Conservation (phyloP, 2,329 filamentous ascomycete species). For the Colletotrichum cereale region DNA sequence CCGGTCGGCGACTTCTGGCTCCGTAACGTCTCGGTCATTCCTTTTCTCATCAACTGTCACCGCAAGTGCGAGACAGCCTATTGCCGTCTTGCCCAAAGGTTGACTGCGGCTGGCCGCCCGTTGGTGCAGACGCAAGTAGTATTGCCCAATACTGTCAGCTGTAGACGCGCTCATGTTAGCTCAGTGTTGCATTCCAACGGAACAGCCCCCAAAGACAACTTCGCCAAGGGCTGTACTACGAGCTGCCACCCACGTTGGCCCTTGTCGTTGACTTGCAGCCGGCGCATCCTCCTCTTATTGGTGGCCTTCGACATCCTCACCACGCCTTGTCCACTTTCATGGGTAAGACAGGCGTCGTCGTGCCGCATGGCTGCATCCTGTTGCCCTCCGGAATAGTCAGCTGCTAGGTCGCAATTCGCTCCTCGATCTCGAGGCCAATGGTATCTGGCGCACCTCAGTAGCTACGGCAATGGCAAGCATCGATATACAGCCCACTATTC, state of each 20-base stretch:
- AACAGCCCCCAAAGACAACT: slow-evolving; percentile 1
- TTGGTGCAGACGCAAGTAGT: background rate
- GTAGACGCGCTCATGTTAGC: background rate
- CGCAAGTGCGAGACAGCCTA: background rate
- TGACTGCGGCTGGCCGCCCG: background rate
- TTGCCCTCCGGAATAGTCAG: slow-evolving; percentile 29
- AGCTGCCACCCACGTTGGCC: slow-evolving; percentile 33
- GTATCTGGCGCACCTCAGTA: slow-evolving; percentile 13
- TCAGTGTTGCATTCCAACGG: background rate
- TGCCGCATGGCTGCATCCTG: slow-evolving; percentile 34
- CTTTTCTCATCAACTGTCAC: too few relatives aligned
- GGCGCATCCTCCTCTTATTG: slow-evolving; percentile 13
- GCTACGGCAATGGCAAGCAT: slow-evolving; percentile 22
- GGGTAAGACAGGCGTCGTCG: slow-evolving; percentile 31
- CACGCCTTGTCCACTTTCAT: slow-evolving; percentile 16
- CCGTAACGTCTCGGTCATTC: background rate
- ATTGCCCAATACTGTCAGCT: background rate
- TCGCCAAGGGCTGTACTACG: slow-evolving; percentile 3
- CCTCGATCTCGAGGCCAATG: background rate
- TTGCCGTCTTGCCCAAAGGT: background rate
- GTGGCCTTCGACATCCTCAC: slow-evolving; percentile 20
- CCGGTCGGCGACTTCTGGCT: background rate
- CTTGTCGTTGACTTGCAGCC: slow-evolving; percentile 26
- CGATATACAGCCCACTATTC: slow-evolving; percentile 11
- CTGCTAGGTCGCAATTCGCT: slow-evolving; percentile 24